Evolutionary conservation across 106 monocot species (phyloP).

Genomic region (Vanilla planifolia): DNA sequence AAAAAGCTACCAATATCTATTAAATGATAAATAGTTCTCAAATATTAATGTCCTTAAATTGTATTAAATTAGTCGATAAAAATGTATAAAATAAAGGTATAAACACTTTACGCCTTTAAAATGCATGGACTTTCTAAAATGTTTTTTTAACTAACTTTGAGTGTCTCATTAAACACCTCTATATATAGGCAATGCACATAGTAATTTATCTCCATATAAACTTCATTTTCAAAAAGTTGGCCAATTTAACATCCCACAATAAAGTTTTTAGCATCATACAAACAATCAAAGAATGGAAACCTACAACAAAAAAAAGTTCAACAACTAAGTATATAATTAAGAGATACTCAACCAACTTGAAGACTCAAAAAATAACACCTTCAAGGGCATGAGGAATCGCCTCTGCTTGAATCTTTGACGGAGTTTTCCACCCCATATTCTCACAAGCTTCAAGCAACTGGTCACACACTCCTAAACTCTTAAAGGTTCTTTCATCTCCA

Average conservation of each 20-base stretch:
- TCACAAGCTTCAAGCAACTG: constrained; percentile 72
- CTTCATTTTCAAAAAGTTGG: neutral
- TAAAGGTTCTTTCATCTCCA: constrained; percentile 36
- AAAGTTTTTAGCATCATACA: neutral
- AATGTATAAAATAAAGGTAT: too few relatives aligned
- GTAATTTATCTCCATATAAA: neutral
- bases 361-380: constrained; percentile 26
- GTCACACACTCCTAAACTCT: constrained; percentile 51
- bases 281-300: neutral
- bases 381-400: constrained; percentile 75
- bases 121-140: too few relatives aligned
- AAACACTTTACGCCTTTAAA: too few relatives aligned
- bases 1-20: too few relatives aligned
- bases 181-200: too few relatives aligned
- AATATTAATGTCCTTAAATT: too few relatives aligned
- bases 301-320: neutral
- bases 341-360: constrained; percentile 1
- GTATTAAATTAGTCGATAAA: too few relatives aligned
- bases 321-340: neutral
- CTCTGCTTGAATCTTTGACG: constrained; percentile 71
- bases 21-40: too few relatives aligned
- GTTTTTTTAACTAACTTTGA: too few relatives aligned
- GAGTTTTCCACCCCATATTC: constrained; percentile 54
- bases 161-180: too few relatives aligned
- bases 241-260: neutral